These are phyloP conservation scores for Ziziphus jujuba DNA, from an alignment of 306 rosid species.

Conservation along the genomic window DNA sequence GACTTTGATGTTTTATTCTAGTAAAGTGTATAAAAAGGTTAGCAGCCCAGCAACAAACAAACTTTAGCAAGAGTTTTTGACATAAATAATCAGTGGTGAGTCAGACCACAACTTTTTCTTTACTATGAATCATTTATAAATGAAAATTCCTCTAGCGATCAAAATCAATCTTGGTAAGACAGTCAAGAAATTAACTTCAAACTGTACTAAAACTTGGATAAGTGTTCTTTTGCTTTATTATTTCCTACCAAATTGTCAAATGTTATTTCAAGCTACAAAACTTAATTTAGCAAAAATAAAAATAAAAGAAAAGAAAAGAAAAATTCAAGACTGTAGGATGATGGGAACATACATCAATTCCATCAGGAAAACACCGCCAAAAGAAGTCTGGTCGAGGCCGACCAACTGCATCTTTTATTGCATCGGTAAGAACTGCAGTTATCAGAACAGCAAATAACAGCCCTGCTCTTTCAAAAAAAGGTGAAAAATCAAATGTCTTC, in stretches of 20 bases:
- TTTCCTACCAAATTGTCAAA: not conserved
- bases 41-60: too few relatives aligned
- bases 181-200: too few relatives aligned
- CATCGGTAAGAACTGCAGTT: slow-evolving; percentile 81
- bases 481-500: not conserved
- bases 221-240: not conserved
- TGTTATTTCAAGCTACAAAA: not conserved
- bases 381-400: slow-evolving; percentile 97
- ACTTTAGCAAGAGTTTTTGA: too few relatives aligned
- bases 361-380: slow-evolving; percentile 97
- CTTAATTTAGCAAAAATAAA: too few relatives aligned
- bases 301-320: not conserved
- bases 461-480: slow-evolving; percentile 41
- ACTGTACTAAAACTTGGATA: too few relatives aligned
- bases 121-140: too few relatives aligned
- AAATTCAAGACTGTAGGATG: not conserved
- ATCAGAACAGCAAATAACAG: slow-evolving; percentile 71
- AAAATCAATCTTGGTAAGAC: too few relatives aligned
- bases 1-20: too few relatives aligned
- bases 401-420: slow-evolving; percentile 83
- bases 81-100: too few relatives aligned
- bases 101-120: too few relatives aligned
- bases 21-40: too few relatives aligned
- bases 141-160: too few relatives aligned
- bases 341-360: slow-evolving; percentile 46